Evolutionary conservation across 768 basidiomycete genomes (phyloP), one percentile per base, ranked within the genome.

Genomic region (Gloeostereum incarnatum): DNA sequence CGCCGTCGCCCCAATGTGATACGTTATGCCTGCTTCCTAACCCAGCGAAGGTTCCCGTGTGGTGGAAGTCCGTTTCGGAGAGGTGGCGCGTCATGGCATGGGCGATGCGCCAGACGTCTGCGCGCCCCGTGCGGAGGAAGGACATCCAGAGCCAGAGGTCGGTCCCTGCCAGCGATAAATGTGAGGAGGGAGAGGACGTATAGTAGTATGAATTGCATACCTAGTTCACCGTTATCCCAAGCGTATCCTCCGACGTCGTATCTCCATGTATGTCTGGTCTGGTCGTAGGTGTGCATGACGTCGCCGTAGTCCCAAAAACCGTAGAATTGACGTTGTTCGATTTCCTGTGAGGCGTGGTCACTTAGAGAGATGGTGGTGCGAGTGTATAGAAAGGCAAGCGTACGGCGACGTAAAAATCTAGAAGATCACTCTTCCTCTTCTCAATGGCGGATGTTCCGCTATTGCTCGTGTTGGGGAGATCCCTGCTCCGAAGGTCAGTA

Each of bases 141-240:
- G 59, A 61, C 45, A 60, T 59, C 62, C 62, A 63, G 2, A 63
- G 53, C 60, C 60, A 62, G 3, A 61, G 50, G 33, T 63, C 62
- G 6, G 59, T 54, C 10, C 50, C 60, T 61, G 20, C 20, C 31
- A 23, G 26, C 31, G 11, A 1, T 27, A 10, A 24, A 11, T 14
- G 19, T 31, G 10, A 14, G 18, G 16, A 26, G 10, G 23, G n/a
- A 9, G 31, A 8, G 10, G 17, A 9, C 20, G 19, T 16, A 11
- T n/a, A 13, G 17, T 17, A 11, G 26, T n/a, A 25, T 17, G 29
- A 24, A 22, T 13, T 16, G 45, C 57, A 13, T 16, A 59, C 59
- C 53, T 7, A 60, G 50, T 40, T 59, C 57, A 4, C 61, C 61
- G 35, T 63, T 63, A 37, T 63, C 61, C 61, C 61, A 63, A 19